Percentiles rank a stretch among this genome's conserved stretches.
These are phyloP conservation scores for Ogataea hybrid DNA, from an alignment of 1,139 yeast species.

Conservation along the genomic window DNA sequence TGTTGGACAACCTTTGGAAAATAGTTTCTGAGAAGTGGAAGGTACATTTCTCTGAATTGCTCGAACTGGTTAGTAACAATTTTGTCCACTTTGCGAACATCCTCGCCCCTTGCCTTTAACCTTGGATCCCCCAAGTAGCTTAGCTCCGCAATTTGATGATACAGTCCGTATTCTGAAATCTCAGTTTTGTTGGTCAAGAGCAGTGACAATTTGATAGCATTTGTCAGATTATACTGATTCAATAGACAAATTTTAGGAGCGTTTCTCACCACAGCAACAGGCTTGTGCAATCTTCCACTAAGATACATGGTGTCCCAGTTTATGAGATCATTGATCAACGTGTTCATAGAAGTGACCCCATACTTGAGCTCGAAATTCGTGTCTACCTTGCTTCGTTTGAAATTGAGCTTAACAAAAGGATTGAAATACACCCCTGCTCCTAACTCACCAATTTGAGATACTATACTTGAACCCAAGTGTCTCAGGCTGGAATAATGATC, in stretches of 20 bases:
- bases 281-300: slow-evolving; percentile 94
- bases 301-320: slow-evolving; percentile 85
- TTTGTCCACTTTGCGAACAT: slow-evolving; percentile 83
- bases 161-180: slow-evolving; percentile 59
- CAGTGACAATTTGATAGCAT: slow-evolving; percentile 76
- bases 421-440: slow-evolving; percentile 95
- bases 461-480: slow-evolving; percentile 55
- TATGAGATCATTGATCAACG: slow-evolving; percentile 62
- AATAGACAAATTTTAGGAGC: slow-evolving; percentile 59
- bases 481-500: slow-evolving; percentile 74
- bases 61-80: slow-evolving; percentile 76
- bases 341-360: slow-evolving; percentile 72
- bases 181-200: slow-evolving; percentile 43
- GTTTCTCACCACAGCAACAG: slow-evolving; percentile 73
- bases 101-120: slow-evolving; percentile 84
- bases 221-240: slow-evolving; percentile 73
- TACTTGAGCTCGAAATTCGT: slow-evolving; percentile 61
- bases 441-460: slow-evolving; percentile 60
- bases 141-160: slow-evolving; percentile 71
- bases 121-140: slow-evolving; percentile 93
- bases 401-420: slow-evolving; percentile 73
- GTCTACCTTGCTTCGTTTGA: slow-evolving; percentile 24
- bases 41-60: slow-evolving; percentile 67
- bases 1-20: slow-evolving; percentile 33
- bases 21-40: slow-evolving; percentile 56